Conservation (phyloP, 1,284 basidiomycete species). For the Cerrena zonata region DNA sequence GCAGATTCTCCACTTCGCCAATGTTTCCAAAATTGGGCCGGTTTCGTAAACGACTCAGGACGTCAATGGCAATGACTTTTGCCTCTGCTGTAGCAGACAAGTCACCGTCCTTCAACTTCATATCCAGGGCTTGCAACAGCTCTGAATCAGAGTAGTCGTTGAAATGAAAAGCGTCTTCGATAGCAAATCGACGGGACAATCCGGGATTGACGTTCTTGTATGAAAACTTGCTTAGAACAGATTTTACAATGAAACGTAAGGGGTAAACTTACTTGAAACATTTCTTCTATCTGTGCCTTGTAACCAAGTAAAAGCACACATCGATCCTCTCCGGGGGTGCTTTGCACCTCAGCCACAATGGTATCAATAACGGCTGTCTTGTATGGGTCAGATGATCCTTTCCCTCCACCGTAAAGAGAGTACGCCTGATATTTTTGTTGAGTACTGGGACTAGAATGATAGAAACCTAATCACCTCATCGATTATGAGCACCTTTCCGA, state of each 20-base stretch:
- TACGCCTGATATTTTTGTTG: slow-evolving; percentile 52
- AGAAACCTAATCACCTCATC: slow-evolving; percentile 45
- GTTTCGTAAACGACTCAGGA: slow-evolving; percentile 45
- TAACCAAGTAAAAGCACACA: slow-evolving; percentile 64
- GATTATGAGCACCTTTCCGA: slow-evolving; percentile 62
- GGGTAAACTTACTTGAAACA: slow-evolving; percentile 53
- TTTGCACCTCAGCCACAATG: slow-evolving; percentile 67
- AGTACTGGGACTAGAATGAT: neutral
- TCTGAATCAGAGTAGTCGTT: slow-evolving; percentile 55
- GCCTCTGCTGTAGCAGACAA: slow-evolving; percentile 50
- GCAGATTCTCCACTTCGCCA: slow-evolving; percentile 62
- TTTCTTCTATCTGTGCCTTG: slow-evolving; percentile 56
- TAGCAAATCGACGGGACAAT: slow-evolving; percentile 50
- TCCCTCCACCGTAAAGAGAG: slow-evolving; percentile 30
- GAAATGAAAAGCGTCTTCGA: slow-evolving; percentile 64
- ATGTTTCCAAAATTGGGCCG: slow-evolving; percentile 64
- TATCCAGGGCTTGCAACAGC: slow-evolving; percentile 44
- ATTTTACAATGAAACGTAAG: neutral
- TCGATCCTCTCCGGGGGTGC: slow-evolving; percentile 59
- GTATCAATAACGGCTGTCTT: slow-evolving; percentile 68
- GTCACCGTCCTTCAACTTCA: slow-evolving; percentile 52
- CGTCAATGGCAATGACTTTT: slow-evolving; percentile 49
- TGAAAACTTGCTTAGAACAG: neutral
- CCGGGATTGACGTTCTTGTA: slow-evolving; percentile 62
- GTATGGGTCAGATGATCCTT: slow-evolving; percentile 36